A percentile compares a stretch with the other conserved stretches of the same genome.
phyloP scores from a whole-genome alignment of 164 flowering plant species.

The Aristolochia californica region DNA sequence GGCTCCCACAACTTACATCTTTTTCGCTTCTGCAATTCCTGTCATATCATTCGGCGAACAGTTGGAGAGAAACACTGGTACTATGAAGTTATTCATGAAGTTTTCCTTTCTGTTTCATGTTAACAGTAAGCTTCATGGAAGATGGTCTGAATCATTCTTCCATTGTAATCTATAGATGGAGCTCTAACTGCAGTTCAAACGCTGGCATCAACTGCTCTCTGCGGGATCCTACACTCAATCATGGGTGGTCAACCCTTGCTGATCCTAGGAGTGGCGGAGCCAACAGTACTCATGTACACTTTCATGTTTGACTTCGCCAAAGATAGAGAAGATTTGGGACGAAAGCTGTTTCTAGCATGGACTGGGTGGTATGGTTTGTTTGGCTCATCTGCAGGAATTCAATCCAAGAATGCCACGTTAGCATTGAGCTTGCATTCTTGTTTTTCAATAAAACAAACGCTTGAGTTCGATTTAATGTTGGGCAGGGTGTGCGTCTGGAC shows the following conservation, averaged over 20 bases:
- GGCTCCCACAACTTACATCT: slow-evolving; percentile 95
- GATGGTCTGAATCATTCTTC: too few relatives aligned
- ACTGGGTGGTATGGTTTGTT: slow-evolving; percentile 62
- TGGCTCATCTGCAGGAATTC: not conserved
- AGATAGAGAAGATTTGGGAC: slow-evolving; percentile 74
- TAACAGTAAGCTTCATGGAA: too few relatives aligned
- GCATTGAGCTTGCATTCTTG: not conserved
- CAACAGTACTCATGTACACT: slow-evolving; percentile 96
- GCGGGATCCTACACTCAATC: slow-evolving; percentile 90
- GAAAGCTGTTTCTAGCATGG: slow-evolving; percentile 82
- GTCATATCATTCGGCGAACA: slow-evolving; percentile 95
- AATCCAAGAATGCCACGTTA: not conserved
- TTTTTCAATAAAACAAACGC: not conserved
- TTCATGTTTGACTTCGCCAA: slow-evolving; percentile 93
- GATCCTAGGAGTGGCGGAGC: slow-evolving; percentile 96
- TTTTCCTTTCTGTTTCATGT: not conserved
- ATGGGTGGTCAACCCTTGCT: slow-evolving; percentile 95
- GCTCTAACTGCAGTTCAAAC: slow-evolving; percentile 93
- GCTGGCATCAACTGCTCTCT: slow-evolving; percentile 81
- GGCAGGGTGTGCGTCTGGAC: slow-evolving; percentile 96
- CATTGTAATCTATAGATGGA: slow-evolving; percentile 52
- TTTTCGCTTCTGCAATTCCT: slow-evolving; percentile 91
- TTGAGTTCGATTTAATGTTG: not conserved
- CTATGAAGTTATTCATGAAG: not conserved
- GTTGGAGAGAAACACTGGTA: slow-evolving; percentile 81